A percentile compares a stretch with the other conserved stretches of the same genome.
Conservation (phyloP, 805 yeast genomes). For the Candida tallmaniae region DNA sequence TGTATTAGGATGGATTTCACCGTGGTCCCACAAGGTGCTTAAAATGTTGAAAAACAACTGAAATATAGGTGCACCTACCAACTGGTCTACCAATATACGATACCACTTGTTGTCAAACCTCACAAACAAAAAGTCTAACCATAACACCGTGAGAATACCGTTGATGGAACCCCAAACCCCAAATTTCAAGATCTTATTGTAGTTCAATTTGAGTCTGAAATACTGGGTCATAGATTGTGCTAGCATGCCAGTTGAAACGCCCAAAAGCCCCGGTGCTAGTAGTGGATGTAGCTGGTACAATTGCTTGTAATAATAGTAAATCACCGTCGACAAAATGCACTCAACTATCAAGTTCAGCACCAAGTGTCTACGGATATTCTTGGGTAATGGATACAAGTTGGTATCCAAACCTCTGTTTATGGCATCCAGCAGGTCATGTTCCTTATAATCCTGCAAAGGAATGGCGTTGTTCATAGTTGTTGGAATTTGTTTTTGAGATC, state of each 20-base stretch:
- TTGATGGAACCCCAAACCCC: conserved; percentile 57
- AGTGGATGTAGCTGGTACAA: conserved; percentile 20
- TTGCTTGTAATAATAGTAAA: conserved; percentile 27
- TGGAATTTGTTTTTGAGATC: neutral
- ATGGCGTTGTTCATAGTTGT: conserved; percentile 10
- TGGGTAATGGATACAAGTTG: conserved; percentile 13
- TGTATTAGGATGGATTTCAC: conserved; percentile 29
- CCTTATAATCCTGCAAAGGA: conserved; percentile 4
- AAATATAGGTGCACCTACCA: conserved; percentile 50
- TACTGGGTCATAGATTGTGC: conserved; percentile 40
- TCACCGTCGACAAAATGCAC: conserved; percentile 17
- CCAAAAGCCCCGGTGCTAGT: conserved; percentile 35
- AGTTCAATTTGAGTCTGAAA: conserved; percentile 25
- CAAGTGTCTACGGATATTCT: conserved; percentile 13
- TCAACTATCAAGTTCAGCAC: conserved; percentile 23
- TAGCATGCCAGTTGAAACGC: conserved; percentile 36
- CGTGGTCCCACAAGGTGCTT: conserved; percentile 54
- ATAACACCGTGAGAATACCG: conserved; percentile 49
- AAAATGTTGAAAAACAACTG: conserved; percentile 48
- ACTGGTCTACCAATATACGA: conserved; percentile 50
- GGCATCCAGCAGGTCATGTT: conserved; percentile 1
- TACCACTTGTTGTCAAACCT: conserved; percentile 29
- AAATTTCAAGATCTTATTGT: conserved; percentile 40
- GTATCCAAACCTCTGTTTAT: conserved; percentile 13
- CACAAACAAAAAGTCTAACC: conserved; percentile 47